These are phyloP conservation scores for Inga laurina DNA, from an alignment of 306 rosid species.

Conservation along the genomic window DNA sequence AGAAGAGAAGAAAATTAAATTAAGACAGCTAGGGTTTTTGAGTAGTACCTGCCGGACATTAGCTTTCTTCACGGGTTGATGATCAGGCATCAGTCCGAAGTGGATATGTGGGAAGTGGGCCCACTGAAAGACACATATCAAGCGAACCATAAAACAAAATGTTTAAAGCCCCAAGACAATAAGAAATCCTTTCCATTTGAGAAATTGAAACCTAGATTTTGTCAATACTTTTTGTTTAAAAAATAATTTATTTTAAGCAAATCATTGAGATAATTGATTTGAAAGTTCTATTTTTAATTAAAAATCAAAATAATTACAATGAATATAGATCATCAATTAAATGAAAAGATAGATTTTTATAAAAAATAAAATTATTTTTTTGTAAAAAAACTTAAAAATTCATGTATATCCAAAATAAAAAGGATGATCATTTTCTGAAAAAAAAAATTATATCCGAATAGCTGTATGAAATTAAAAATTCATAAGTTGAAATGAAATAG, in stretches of 20 bases:
- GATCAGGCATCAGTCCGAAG: conserved; percentile 93
- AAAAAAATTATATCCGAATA: not conserved
- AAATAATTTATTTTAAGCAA: not conserved
- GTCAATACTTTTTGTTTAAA: not conserved
- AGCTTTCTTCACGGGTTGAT: conserved; percentile 79
- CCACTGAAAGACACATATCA: conserved; percentile 64
- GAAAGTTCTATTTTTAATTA: not conserved
- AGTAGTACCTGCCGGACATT: conserved; percentile 66
- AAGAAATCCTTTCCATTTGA: not conserved
- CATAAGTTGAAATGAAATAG: not conserved
- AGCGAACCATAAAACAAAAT: not conserved
- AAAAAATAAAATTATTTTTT: not conserved
- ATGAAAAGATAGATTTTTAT: not conserved
- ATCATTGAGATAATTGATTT: not conserved
- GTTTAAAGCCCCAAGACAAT: not conserved
- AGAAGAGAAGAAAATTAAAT: not conserved
- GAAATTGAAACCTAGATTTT: not conserved
- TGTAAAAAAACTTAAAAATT: not conserved
- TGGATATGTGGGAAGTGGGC: conserved; percentile 99
- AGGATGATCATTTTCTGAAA: not conserved
- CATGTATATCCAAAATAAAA: not conserved
- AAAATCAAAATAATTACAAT: not conserved
- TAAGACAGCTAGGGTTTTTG: conserved; percentile 42
- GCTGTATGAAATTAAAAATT: not conserved
- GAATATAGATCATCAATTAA: not conserved